A percentile compares a stretch with the other conserved stretches of the same genome.
phyloP scores from a whole-genome alignment of 163 green algal genomes.

The Smithsoniella earleae region DNA sequence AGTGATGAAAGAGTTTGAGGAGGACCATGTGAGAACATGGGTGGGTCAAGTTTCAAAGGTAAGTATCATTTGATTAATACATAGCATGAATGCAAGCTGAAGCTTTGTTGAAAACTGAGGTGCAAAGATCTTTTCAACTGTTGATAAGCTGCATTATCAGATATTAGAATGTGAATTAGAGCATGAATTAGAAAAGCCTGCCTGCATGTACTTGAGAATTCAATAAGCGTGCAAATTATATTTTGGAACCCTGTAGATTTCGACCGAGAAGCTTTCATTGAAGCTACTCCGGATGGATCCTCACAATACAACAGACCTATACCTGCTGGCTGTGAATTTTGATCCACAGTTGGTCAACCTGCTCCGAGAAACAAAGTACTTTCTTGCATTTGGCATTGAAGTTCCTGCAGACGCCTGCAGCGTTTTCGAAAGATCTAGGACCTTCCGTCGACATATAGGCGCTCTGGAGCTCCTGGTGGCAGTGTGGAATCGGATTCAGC shows the following conservation, averaged over 20 bases:
- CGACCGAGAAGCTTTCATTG: conserved; percentile 23
- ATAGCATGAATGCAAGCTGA: too few relatives aligned
- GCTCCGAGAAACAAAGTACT: conserved; percentile 81
- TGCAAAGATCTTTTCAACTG: too few relatives aligned
- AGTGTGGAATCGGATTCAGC: conserved; percentile 65
- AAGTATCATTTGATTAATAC: too few relatives aligned
- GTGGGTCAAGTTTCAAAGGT: conserved; percentile 23
- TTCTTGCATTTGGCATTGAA: conserved; percentile 59
- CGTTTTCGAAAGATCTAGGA: conserved; percentile 31
- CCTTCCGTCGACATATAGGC: conserved; percentile 57
- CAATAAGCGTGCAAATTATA: too few relatives aligned
- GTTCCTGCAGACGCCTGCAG: conserved; percentile 37
- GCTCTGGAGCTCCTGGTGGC: conserved; percentile 69
- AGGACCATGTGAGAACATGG: conserved; percentile 20
- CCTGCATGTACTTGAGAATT: too few relatives aligned
- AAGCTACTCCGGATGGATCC: neutral
- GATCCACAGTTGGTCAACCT: conserved; percentile 74
- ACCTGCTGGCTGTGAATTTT: conserved; percentile 76
- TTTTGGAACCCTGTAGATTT: conserved; percentile 29
- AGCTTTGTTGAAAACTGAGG: too few relatives aligned
- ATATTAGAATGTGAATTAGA: too few relatives aligned
- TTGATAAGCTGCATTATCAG: too few relatives aligned
- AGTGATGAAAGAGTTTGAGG: conserved; percentile 30
- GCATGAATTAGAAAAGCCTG: too few relatives aligned
- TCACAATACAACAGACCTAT: conserved; percentile 33